Conservation (phyloP, 257 asterid genomes). For the Solanum virginianum region DNA sequence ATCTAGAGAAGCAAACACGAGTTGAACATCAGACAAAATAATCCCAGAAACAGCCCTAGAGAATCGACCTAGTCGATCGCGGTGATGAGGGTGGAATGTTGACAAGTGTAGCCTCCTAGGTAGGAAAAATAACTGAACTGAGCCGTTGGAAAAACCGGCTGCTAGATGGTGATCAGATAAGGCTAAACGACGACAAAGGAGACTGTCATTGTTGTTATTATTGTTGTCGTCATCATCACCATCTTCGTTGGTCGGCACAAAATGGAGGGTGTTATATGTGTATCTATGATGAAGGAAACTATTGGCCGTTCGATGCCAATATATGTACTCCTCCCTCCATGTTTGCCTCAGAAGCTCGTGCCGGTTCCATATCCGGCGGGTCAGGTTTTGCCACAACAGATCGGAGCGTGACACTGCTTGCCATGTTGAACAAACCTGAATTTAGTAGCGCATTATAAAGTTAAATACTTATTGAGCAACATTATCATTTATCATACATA, state of each 20-base stretch:
- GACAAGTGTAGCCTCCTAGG: slow-evolving; percentile 32
- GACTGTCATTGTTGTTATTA: slow-evolving; percentile 17
- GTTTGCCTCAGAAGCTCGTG: slow-evolving; percentile 19
- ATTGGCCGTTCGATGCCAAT: slow-evolving; percentile 47
- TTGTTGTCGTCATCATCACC: not conserved
- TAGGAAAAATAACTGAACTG: slow-evolving; percentile 48
- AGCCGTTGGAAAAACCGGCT: slow-evolving; percentile 71
- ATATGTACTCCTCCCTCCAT: slow-evolving; percentile 81
- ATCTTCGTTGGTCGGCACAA: slow-evolving; percentile 14
- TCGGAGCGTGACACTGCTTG: slow-evolving; percentile 69
- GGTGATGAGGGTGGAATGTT: slow-evolving; percentile 50
- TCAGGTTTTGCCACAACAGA: slow-evolving; percentile 65
- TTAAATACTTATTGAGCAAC: not conserved
- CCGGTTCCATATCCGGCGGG: slow-evolving; percentile 49
- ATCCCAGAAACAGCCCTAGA: slow-evolving; percentile 57
- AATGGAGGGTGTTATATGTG: slow-evolving; percentile 29
- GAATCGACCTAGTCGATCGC: slow-evolving; percentile 53
- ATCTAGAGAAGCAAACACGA: slow-evolving; percentile 52
- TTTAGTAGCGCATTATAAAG: not conserved
- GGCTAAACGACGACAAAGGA: slow-evolving; percentile 56
- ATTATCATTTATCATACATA: not conserved
- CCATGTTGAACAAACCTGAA: slow-evolving; percentile 91
- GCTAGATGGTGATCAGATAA: slow-evolving; percentile 67
- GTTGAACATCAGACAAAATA: slow-evolving; percentile 24
- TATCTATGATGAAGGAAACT: slow-evolving; percentile 41